Evolutionary conservation across 2,329 filamentous ascomycete genomes (phyloP).

Genomic region (Onygenales sp.): DNA sequence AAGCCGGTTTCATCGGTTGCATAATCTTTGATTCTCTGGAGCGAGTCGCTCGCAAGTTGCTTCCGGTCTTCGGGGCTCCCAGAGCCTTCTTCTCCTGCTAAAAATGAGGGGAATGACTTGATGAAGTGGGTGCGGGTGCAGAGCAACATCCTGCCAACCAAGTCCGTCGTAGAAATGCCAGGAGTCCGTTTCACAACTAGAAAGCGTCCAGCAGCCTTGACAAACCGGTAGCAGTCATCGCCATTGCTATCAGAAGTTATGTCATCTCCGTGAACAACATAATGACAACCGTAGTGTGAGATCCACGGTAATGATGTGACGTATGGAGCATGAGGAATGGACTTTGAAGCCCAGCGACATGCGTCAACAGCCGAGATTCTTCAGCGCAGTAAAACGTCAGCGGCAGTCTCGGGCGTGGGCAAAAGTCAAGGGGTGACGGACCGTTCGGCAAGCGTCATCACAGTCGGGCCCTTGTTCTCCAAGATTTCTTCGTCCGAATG

Average conservation of each 20-base stretch:
- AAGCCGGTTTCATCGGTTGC: conserved; percentile 77
- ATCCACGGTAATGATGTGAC: conserved; percentile 93
- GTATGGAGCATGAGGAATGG: conserved; percentile 80
- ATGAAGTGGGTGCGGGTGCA: conserved; percentile 95
- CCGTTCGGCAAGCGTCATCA: conserved; percentile 91
- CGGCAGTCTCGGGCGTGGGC: not conserved
- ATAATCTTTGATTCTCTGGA: conserved; percentile 70
- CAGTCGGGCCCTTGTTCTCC: conserved; percentile 93
- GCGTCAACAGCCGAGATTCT: conserved; percentile 85
- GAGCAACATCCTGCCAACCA: conserved; percentile 95
- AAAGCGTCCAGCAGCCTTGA: conserved; percentile 88
- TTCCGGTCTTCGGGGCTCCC: conserved; percentile 60
- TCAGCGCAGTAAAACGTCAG: conserved; percentile 9
- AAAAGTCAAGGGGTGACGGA: conserved; percentile 21
- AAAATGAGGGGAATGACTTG: conserved; percentile 59
- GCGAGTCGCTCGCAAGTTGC: conserved; percentile 57
- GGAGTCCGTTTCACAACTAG: conserved; percentile 95
- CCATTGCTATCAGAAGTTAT: conserved; percentile 91
- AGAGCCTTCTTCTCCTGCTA: conserved; percentile 63
- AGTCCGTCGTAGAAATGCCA: conserved; percentile 91
- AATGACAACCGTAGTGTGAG: conserved; percentile 86
- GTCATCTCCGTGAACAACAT: conserved; percentile 93
- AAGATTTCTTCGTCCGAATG: conserved; percentile 94
- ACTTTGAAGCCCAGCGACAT: conserved; percentile 85
- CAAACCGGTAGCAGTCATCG: conserved; percentile 95